Percentiles rank a stretch among this genome's conserved stretches.
Evolutionary conservation across 306 rosid genomes (phyloP).

Genomic region (Clitoria ternatea): DNA sequence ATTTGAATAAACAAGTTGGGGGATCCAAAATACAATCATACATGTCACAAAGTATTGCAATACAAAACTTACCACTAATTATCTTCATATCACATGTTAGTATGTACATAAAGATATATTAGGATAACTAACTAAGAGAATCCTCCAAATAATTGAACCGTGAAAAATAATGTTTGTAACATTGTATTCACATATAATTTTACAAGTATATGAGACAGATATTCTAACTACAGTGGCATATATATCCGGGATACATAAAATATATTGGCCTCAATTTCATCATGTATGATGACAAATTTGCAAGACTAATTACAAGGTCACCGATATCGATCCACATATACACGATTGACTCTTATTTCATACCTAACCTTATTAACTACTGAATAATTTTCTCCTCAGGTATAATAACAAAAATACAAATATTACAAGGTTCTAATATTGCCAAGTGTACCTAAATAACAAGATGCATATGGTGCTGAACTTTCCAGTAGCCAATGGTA

Average conservation of each 20-base stretch:
- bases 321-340: constrained; percentile 19
- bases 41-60: neutral
- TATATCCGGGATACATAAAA: constrained; percentile 15
- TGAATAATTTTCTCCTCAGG: neutral
- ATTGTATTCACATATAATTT: constrained; percentile 14
- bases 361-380: constrained; percentile 19
- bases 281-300: constrained; percentile 6
- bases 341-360: constrained; percentile 39
- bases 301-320: constrained; percentile 22
- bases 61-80: constrained; percentile 23
- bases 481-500: neutral
- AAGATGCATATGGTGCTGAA: neutral
- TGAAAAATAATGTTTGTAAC: constrained; percentile 4
- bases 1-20: neutral
- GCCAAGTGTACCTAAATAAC: neutral
- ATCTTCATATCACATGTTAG: no score
- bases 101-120: no score
- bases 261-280: constrained; percentile 15
- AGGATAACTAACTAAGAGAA: no score
- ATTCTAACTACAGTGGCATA: constrained; percentile 1
- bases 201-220: constrained; percentile 25
- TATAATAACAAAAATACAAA: constrained; percentile 16
- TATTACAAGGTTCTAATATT: constrained; percentile 11
- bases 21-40: no score
- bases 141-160: neutral